Evolutionary conservation across 2,329 filamentous ascomycete genomes (phyloP).

Genomic region (Colletotrichum trifolii): DNA sequence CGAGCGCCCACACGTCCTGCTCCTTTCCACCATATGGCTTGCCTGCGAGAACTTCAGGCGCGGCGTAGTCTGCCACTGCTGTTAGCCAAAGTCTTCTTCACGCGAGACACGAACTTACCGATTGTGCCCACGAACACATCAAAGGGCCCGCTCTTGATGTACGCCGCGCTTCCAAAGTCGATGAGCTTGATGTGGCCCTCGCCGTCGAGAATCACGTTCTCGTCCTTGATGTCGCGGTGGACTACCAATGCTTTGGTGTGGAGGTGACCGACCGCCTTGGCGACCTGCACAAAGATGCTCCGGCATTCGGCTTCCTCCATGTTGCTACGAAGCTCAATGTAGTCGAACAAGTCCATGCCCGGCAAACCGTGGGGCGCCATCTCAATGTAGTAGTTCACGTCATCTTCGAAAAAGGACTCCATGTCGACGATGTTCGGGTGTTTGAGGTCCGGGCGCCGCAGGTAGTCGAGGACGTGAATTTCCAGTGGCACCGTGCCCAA

Average conservation of each 20-base stretch:
- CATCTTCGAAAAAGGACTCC: constrained; percentile 81
- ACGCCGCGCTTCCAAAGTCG: constrained; percentile 97
- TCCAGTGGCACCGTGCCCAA: constrained; percentile 95
- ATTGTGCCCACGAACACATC: constrained; percentile 99
- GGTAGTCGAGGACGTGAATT: constrained; percentile 95
- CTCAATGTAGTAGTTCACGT: constrained; percentile 97
- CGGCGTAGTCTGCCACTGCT: constrained; percentile 82
- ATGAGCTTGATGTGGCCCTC: constrained; percentile 97
- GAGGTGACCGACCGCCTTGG: constrained; percentile 87
- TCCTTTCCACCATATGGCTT: constrained; percentile 94
- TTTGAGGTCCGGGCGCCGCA: constrained; percentile 76
- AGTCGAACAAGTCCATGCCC: constrained; percentile 98
- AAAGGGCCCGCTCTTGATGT: constrained; percentile 98
- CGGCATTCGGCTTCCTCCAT: constrained; percentile 96
- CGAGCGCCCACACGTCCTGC: constrained; percentile 97
- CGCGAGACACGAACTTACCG: constrained; percentile 68
- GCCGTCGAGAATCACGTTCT: constrained; percentile 96
- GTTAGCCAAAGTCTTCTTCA: not conserved
- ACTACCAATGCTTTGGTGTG: constrained; percentile 93
- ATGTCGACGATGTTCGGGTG: constrained; percentile 80
- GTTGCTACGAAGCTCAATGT: constrained; percentile 94
- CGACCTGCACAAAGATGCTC: constrained; percentile 95
- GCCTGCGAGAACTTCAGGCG: constrained; percentile 95
- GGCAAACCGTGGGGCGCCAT: constrained; percentile 96
- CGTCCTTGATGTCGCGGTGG: constrained; percentile 98